These are phyloP conservation scores for Moesziomyces antarcticus DNA, from an alignment of 1,284 basidiomycete genomes.

Conservation along the genomic window DNA sequence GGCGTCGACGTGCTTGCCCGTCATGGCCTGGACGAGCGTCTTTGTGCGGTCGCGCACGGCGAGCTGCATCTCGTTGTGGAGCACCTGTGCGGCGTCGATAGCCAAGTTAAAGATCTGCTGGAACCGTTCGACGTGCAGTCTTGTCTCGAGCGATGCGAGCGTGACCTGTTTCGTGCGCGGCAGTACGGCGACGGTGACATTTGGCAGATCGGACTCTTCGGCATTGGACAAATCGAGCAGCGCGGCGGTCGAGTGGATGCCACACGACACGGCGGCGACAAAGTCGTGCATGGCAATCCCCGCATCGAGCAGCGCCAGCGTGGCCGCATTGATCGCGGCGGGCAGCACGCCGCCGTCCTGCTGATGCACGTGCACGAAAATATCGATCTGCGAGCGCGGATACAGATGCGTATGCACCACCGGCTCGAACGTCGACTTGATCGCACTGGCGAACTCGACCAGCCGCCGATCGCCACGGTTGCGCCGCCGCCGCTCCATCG, in stretches of 20 bases:
- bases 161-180: conserved; percentile 84
- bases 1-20: conserved; percentile 34
- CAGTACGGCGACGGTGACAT: conserved; percentile 86
- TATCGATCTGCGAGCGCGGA: conserved; percentile 91
- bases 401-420: conserved; percentile 90
- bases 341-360: conserved; percentile 91
- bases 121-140: conserved; percentile 91
- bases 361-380: conserved; percentile 89
- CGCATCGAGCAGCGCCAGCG: conserved; percentile 87
- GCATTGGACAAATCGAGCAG: conserved; percentile 86
- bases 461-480: conserved; percentile 77
- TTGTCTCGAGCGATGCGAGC: conserved; percentile 89
- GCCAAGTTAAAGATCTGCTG: conserved; percentile 86
- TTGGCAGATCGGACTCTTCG: conserved; percentile 90
- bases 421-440: conserved; percentile 94
- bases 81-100: conserved; percentile 79
- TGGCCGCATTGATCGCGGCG: conserved; percentile 92
- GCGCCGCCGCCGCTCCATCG: conserved; percentile 79
- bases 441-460: conserved; percentile 84
- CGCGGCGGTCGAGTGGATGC: conserved; percentile 71
- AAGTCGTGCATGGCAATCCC: conserved; percentile 92
- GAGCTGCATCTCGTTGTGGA: conserved; percentile 85
- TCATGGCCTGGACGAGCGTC: conserved; percentile 72
- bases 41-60: conserved; percentile 78
- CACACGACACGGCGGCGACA: conserved; percentile 79